phyloP scores from a whole-genome alignment of 2,329 filamentous ascomycete species.

The Ophiostoma angusticollis region DNA sequence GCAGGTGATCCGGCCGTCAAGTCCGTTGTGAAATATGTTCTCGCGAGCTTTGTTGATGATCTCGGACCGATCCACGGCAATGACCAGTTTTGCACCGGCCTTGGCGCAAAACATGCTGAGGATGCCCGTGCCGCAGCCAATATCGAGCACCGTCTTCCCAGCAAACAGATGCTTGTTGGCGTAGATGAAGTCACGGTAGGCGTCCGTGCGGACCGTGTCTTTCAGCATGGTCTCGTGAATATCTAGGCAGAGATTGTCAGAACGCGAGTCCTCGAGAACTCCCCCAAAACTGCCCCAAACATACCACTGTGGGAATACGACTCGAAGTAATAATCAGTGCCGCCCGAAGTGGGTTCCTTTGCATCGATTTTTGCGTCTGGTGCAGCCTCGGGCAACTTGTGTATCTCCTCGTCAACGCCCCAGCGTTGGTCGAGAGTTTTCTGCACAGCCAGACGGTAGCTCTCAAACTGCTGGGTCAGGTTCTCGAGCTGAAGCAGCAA shows the following conservation, averaged over 20 bases:
- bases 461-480: slow-evolving; percentile 48
- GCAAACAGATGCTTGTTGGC: slow-evolving; percentile 77
- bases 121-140: slow-evolving; percentile 74
- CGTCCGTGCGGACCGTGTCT: slow-evolving; percentile 74
- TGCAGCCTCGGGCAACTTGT: slow-evolving; percentile 14
- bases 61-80: slow-evolving; percentile 83
- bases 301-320: slow-evolving; percentile 49
- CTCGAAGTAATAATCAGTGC: slow-evolving; percentile 43
- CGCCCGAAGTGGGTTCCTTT: slow-evolving; percentile 23
- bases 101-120: slow-evolving; percentile 89
- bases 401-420: slow-evolving; percentile 38
- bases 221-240: slow-evolving; percentile 97
- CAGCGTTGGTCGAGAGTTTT: slow-evolving; percentile 54
- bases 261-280: not conserved
- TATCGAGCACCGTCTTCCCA: slow-evolving; percentile 77
- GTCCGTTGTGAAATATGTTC: slow-evolving; percentile 70
- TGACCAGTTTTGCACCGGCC: slow-evolving; percentile 73
- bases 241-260: slow-evolving; percentile 31
- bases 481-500: slow-evolving; percentile 49
- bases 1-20: slow-evolving; percentile 62
- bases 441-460: slow-evolving; percentile 52
- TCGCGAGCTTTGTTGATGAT: slow-evolving; percentile 80
- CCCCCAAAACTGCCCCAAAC: slow-evolving; percentile 10
- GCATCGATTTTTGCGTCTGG: slow-evolving; percentile 15
- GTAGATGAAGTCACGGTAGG: slow-evolving; percentile 92